phyloP scores from a whole-genome alignment of 2,329 filamentous ascomycete genomes.

The Thermoascus crustaceus region DNA sequence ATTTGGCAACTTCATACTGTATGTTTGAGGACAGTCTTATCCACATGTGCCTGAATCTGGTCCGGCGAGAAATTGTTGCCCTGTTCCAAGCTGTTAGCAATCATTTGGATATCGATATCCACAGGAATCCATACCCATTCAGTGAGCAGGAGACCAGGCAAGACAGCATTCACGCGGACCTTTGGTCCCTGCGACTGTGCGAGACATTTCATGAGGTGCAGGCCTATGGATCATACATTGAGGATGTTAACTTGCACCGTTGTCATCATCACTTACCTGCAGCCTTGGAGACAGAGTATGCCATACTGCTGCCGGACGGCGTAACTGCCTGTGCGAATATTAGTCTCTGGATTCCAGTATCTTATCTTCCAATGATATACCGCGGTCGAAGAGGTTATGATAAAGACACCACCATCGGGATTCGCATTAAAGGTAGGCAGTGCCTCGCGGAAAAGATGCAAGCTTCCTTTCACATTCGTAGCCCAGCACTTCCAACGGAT shows the following conservation, averaged over 20 bases:
- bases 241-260: background rate
- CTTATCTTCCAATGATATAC: conserved; percentile 27
- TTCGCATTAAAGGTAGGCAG: conserved; percentile 53
- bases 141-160: conserved; percentile 57
- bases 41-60: conserved; percentile 44
- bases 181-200: conserved; percentile 55
- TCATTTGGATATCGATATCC: background rate
- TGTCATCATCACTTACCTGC: conserved; percentile 43
- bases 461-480: conserved; percentile 52
- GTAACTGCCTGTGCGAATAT: conserved; percentile 34
- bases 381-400: conserved; percentile 57
- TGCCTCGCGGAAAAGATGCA: conserved; percentile 49
- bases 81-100: conserved; percentile 21
- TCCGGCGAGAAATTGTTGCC: conserved; percentile 53
- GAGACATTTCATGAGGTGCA: conserved; percentile 59
- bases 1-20: conserved; percentile 33
- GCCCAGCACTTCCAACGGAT: conserved; percentile 47
- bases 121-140: conserved; percentile 49
- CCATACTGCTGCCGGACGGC: conserved; percentile 52
- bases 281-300: conserved; percentile 71
- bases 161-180: conserved; percentile 56
- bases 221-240: conserved; percentile 27
- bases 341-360: background rate
- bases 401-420: conserved; percentile 53
- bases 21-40: conserved; percentile 53